A percentile compares a stretch with the other conserved stretches of the same genome.
These are phyloP conservation scores for Globisporangium emineosum DNA, from an alignment of 352 stramenopile genomes.

Conservation along the genomic window DNA sequence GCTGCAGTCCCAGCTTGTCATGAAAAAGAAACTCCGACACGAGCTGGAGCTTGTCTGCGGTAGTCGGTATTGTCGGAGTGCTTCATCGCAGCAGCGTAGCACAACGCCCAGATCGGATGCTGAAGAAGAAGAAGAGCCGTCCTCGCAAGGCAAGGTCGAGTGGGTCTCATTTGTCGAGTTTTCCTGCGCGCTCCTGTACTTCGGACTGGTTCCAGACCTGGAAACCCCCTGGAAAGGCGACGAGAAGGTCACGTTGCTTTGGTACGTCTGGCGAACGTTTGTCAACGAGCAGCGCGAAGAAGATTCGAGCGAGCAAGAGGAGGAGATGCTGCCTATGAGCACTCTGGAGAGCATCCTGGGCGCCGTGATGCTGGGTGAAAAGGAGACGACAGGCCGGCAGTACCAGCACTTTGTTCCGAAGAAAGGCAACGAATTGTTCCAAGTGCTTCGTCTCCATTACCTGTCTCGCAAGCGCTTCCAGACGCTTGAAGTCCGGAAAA, in stretches of 20 bases:
- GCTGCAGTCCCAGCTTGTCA: slow-evolving; percentile 30
- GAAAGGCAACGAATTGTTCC: background rate
- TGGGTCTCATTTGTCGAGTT: slow-evolving; percentile 46
- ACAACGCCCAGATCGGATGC: background rate
- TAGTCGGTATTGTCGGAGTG: background rate
- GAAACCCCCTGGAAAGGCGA: slow-evolving; percentile 34
- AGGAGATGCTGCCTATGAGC: slow-evolving; percentile 9
- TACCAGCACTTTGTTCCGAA: background rate
- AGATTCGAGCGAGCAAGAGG: slow-evolving; percentile 7
- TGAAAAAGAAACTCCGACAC: slow-evolving; percentile 35
- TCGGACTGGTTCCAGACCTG: slow-evolving; percentile 43
- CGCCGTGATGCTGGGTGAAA: slow-evolving; percentile 18
- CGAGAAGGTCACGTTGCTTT: slow-evolving; percentile 38
- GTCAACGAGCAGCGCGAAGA: slow-evolving; percentile 17
- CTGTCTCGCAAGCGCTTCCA: slow-evolving; percentile 9
- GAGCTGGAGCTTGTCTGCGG: slow-evolving; percentile 34
- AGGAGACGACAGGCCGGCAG: background rate
- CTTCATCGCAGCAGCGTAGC: background rate
- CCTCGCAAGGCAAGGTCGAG: background rate
- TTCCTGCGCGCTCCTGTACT: slow-evolving; percentile 54
- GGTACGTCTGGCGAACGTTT: slow-evolving; percentile 45
- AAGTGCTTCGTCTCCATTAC: slow-evolving; percentile 13
- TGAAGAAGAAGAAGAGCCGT: background rate
- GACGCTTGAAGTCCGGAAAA: slow-evolving; percentile 4
- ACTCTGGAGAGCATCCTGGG: slow-evolving; percentile 25